Conservation (phyloP, 768 basidiomycete species). For the Lactarius deliciosus region DNA sequence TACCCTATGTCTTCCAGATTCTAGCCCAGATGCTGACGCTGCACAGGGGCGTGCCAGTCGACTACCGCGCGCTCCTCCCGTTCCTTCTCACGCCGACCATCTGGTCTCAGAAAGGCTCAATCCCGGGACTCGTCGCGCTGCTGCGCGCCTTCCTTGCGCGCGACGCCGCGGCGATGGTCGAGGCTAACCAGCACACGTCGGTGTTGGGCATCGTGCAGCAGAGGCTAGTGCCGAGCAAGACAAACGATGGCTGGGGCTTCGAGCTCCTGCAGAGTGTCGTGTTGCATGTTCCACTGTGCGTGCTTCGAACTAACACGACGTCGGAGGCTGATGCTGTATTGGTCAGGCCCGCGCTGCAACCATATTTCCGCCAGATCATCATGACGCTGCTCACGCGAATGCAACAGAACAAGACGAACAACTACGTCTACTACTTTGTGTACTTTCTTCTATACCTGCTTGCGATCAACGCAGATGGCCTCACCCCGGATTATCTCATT, state of each 20-base stretch:
- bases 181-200: conserved; percentile 66
- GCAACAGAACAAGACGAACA: conserved; percentile 87
- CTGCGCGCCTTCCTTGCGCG: conserved; percentile 79
- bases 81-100: conserved; percentile 80
- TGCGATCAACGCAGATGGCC: conserved; percentile 69
- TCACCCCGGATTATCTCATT: conserved; percentile 79
- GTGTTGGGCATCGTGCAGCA: conserved; percentile 90
- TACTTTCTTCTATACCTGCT: conserved; percentile 74
- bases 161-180: conserved; percentile 66
- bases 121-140: conserved; percentile 89
- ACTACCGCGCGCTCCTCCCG: conserved; percentile 77
- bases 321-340: background rate
- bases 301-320: conserved; percentile 26
- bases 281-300: conserved; percentile 72
- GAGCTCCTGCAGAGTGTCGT: conserved; percentile 83
- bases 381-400: conserved; percentile 82
- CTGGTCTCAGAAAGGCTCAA: conserved; percentile 94
- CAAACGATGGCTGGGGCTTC: conserved; percentile 90
- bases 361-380: conserved; percentile 71
- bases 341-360: conserved; percentile 58
- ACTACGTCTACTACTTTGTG: conserved; percentile 79
- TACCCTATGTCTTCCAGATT: conserved; percentile 97
- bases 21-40: conserved; percentile 93
- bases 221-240: conserved; percentile 79
- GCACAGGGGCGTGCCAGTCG: conserved; percentile 66